Percentiles rank a stretch among this genome's conserved stretches.
Conservation (phyloP, 2,329 filamentous ascomycete species). For the Monilinia aucupariae region DNA sequence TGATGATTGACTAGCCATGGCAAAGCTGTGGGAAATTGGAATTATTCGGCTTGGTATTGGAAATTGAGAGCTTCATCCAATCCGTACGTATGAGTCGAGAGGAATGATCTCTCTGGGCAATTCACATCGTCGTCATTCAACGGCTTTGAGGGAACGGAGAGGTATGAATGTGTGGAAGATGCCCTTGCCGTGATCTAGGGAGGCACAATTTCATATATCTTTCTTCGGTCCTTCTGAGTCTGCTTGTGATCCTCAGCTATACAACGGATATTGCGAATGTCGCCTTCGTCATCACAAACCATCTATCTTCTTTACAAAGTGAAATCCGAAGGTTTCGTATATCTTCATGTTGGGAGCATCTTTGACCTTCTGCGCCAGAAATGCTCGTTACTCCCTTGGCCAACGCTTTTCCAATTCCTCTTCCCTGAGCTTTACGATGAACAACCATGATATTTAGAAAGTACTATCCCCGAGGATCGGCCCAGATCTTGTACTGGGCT, state of each 20-base stretch:
- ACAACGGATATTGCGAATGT: slow-evolving; percentile 47
- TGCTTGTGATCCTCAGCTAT: slow-evolving; percentile 41
- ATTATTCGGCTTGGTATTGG: neutral
- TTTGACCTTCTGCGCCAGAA: slow-evolving; percentile 59
- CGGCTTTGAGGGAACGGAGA: neutral
- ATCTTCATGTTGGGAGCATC: slow-evolving; percentile 65
- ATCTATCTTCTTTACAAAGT: slow-evolving; percentile 59
- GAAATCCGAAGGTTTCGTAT: slow-evolving; percentile 65
- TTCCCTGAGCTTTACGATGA: slow-evolving; percentile 57
- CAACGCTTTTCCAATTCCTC: slow-evolving; percentile 59
- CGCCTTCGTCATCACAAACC: slow-evolving; percentile 58
- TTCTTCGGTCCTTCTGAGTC: neutral
- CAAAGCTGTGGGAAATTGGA: neutral
- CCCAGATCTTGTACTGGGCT: slow-evolving; percentile 59
- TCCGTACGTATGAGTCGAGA: neutral
- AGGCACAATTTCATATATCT: slow-evolving; percentile 1
- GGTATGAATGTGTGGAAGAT: neutral
- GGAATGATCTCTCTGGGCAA: neutral
- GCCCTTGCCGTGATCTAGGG: neutral
- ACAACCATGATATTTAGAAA: slow-evolving; percentile 74
- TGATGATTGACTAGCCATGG: neutral
- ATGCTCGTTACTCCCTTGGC: slow-evolving; percentile 57
- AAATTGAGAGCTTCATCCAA: neutral
- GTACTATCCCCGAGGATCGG: slow-evolving; percentile 62
- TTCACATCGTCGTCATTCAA: neutral